phyloP scores from a whole-genome alignment of 768 basidiomycete genomes.

The Cyclocybe aegerita region DNA sequence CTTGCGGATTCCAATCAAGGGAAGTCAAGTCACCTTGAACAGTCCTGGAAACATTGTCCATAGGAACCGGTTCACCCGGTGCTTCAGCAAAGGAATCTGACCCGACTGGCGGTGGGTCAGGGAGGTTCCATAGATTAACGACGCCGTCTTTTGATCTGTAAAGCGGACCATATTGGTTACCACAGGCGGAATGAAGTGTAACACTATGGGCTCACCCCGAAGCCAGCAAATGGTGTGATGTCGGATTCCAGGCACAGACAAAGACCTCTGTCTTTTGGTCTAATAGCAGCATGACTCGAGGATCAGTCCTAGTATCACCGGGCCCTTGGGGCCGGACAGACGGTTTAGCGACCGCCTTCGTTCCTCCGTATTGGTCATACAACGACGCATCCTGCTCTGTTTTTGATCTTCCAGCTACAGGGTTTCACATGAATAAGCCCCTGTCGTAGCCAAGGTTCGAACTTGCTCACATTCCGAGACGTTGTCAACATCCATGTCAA shows the following conservation, averaged over 20 bases:
- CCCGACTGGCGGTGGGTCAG: conserved; percentile 34
- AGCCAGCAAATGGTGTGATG: conserved; percentile 55
- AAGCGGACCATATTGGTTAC: conserved; percentile 7
- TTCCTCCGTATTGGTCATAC: conserved; percentile 9
- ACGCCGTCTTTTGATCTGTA: conserved; percentile 74
- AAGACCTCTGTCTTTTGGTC: conserved; percentile 78
- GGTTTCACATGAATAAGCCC: conserved; percentile 1
- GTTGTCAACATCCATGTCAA: conserved; percentile 48
- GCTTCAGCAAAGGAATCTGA: conserved; percentile 27
- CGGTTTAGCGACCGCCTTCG: conserved; percentile 28
- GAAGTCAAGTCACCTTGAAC: conserved; percentile 68
- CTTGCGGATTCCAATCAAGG: conserved; percentile 75
- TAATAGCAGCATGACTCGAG: conserved; percentile 45
- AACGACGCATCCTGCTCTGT: conserved; percentile 11
- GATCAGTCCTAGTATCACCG: conserved; percentile 40
- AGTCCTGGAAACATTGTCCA: conserved; percentile 49
- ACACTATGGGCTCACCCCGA: conserved; percentile 55
- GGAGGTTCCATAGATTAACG: conserved; percentile 72
- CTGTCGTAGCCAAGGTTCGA: not conserved
- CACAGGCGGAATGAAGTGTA: conserved; percentile 2
- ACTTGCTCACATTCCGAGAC: conserved; percentile 27
- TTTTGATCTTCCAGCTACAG: conserved; percentile 18
- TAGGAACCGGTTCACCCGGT: conserved; percentile 36
- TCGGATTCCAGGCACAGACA: conserved; percentile 79
- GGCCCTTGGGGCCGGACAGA: conserved; percentile 39